phyloP scores from a whole-genome alignment of 768 basidiomycete genomes.

The Russula griseocarnosa region DNA sequence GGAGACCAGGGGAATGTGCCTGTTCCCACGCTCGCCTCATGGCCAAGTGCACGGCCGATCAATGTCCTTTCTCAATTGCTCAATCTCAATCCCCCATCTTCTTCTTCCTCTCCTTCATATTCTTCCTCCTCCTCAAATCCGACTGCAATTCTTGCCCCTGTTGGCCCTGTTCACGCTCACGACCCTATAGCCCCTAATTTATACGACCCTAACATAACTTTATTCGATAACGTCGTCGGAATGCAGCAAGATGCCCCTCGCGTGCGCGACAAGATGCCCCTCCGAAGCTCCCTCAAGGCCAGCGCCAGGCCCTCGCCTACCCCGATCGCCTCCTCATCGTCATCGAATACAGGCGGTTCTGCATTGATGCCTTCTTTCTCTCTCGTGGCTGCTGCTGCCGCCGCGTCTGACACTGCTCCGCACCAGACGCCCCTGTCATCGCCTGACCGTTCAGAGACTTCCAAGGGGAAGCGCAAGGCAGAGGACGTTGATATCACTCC shows the following conservation, averaged over 20 bases:
- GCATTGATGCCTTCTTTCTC: slow-evolving; percentile 15
- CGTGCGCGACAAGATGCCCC: slow-evolving; percentile 24
- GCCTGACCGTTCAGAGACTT: slow-evolving; percentile 34
- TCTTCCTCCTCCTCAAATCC: slow-evolving; percentile 8
- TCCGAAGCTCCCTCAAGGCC: slow-evolving; percentile 27
- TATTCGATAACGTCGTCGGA: slow-evolving; percentile 17
- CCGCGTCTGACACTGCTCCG: slow-evolving; percentile 32
- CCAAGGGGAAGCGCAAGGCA: slow-evolving; percentile 67
- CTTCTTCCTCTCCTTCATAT: neutral
- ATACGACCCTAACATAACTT: slow-evolving; percentile 20
- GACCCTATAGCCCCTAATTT: slow-evolving; percentile 18
- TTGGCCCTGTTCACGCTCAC: slow-evolving; percentile 8
- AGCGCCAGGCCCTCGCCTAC: slow-evolving; percentile 17
- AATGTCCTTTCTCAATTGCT: slow-evolving; percentile 2
- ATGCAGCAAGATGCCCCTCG: slow-evolving; percentile 25
- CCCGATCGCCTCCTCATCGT: slow-evolving; percentile 26
- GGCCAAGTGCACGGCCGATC: slow-evolving; percentile 1
- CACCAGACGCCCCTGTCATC: slow-evolving; percentile 22
- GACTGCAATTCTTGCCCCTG: slow-evolving; percentile 8
- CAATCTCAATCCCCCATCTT: neutral
- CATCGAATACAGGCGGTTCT: slow-evolving; percentile 8
- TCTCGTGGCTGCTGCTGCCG: slow-evolving; percentile 28
- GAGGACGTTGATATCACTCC: slow-evolving; percentile 69
- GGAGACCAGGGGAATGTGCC: neutral
- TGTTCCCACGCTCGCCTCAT: slow-evolving; percentile 23